These are phyloP conservation scores for Wickerhamia fluorescens DNA, from an alignment of 805 yeast species.

Conservation along the genomic window DNA sequence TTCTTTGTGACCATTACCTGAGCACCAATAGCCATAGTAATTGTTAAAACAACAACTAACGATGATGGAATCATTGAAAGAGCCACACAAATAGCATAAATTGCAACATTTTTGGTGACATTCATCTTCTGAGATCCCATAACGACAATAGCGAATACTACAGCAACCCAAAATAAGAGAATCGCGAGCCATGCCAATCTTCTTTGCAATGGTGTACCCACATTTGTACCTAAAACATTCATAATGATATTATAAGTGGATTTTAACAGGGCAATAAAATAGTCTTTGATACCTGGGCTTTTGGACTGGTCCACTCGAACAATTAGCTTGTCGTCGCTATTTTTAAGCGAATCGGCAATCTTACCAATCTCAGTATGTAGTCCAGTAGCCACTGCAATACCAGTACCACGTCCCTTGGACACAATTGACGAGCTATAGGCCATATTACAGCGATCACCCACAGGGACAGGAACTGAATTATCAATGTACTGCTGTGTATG, in stretches of 20 bases:
- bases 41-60: conserved; percentile 31
- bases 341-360: conserved; percentile 29
- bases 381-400: conserved; percentile 34
- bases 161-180: conserved; percentile 41
- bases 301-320: conserved; percentile 29
- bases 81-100: conserved; percentile 35
- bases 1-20: conserved; percentile 29
- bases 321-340: conserved; percentile 13
- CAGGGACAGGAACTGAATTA: conserved; percentile 26
- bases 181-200: conserved; percentile 44
- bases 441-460: conserved; percentile 30
- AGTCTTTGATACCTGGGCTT: conserved; percentile 31
- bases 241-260: conserved; percentile 36
- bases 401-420: conserved; percentile 36
- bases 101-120: conserved; percentile 30
- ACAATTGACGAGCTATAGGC: conserved; percentile 32
- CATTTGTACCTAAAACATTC: conserved; percentile 40
- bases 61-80: conserved; percentile 35
- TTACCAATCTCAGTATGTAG: conserved; percentile 35
- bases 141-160: conserved; percentile 31
- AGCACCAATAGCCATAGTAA: conserved; percentile 36
- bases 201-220: conserved; percentile 42
- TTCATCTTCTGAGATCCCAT: conserved; percentile 29
- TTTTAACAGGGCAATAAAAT: conserved; percentile 26
- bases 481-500: conserved; percentile 31